Evolutionary conservation across 164 flowering plant species (phyloP), one percentile per base, ranked within the genome.

Genomic region (Taxillus chinensis): DNA sequence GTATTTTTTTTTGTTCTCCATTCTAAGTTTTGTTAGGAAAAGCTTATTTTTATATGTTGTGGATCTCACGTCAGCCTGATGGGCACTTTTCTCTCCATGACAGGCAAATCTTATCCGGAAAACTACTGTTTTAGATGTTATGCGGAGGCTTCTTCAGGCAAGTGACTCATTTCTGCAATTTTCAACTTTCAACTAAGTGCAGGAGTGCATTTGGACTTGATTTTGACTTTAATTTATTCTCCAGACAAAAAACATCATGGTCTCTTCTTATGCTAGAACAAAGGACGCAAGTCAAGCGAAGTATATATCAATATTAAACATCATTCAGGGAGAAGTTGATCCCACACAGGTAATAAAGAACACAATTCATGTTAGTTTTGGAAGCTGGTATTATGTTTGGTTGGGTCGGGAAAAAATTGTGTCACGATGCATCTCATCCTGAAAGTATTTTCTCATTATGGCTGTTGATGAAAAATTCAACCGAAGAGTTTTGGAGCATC

Each of bases 91-190:
- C 16, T 65, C 2, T 62, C 67, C 56, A 61, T 80, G 72, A 77
- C 87, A 95, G 99, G 99, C 99, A 39, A 95, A 90, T 86, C 84
- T 91, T 62, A 91, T 95, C 58, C 91, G 97, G 39, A 95, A 95
- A 76, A 95, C 99, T 46, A 91, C 99, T 62, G 99, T 95, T n/a
- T 82, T 95, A 9, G 99, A 89, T 82, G 99, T 95, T 54, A 91
- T 95, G 99, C 89, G 99, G 78, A 86, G 99, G 79, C 96, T 95
- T 71, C 83, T 95, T 59, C 99, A 95, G 97, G 99, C 71, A 79
- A 77, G 87, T 58, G 68, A 45, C 15, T 27, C 27, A 9, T 15
- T 63, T 56, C 8, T 0, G 6, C 56, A 57, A 10, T 40, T 40
- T 27, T 27, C 10, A 14, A 9, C 10, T 43, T 43, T 43, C 46